Conservation (phyloP, 2,329 filamentous ascomycete species). For the Ceratocystis alfenasii region DNA sequence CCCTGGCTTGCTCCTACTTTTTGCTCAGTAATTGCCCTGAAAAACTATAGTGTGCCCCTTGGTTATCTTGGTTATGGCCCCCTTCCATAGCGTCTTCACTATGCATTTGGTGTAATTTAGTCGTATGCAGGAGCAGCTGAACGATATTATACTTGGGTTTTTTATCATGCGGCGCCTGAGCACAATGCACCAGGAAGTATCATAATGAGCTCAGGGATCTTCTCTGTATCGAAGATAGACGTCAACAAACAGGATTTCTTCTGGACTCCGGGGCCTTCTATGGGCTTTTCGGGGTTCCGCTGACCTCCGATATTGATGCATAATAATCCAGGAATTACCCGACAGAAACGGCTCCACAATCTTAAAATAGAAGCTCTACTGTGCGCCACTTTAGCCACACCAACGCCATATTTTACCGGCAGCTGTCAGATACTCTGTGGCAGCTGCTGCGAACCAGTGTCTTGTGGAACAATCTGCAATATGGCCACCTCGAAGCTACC, state of each 20-base stretch:
- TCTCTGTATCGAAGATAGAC: background rate
- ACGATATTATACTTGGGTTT: background rate
- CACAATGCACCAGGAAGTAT: background rate
- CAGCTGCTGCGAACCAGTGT: background rate
- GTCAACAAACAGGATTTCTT: conserved; percentile 1
- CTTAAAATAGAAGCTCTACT: background rate
- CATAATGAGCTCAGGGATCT: background rate
- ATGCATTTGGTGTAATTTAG: background rate
- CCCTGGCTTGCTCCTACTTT: background rate
- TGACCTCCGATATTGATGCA: conserved; percentile 9
- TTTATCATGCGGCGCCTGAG: background rate
- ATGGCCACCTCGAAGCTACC: conserved; percentile 18
- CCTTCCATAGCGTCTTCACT: background rate
- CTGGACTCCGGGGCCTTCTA: background rate
- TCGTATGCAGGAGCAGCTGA: conserved; percentile 1
- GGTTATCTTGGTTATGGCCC: background rate
- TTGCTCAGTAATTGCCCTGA: background rate
- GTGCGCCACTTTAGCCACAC: background rate
- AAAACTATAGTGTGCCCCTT: background rate
- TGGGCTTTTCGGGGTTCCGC: conserved; percentile 1
- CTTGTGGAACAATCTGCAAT: conserved; percentile 1
- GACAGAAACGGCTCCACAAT: background rate
- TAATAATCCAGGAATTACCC: background rate
- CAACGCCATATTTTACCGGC: background rate
- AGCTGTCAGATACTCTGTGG: background rate